Base-by-base conservation (phyloP, 306 rosid genomes). In the Lupinus albus region DNA sequence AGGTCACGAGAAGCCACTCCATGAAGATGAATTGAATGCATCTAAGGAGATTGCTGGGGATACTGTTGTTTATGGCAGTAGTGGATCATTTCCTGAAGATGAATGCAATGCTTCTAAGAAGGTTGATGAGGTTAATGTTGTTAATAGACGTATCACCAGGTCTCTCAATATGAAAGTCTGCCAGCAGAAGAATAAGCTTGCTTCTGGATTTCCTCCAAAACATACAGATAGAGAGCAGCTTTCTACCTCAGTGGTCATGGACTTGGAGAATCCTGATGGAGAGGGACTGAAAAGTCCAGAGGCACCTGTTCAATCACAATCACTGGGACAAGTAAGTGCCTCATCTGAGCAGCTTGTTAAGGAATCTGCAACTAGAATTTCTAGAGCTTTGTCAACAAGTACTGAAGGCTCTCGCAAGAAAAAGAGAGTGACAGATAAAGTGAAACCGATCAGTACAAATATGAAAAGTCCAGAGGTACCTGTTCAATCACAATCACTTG, bases 271-370 rank as follows among this genome's bases (percentile, higher is more conserved):
- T 56, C 59, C 46, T 48, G 69, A 69, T 18, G 73, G 28, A 39
- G 78, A 21, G 65, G 72, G 65, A 49, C 51, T n/a, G 46, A 55
- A 55, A 45, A 75, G 77, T 48, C 50, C 68, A 1, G 53, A 12
- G 25, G 61, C 72, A 51, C 72, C 85, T 8, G 9, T 44, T 71
- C 57, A 47, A 36, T 64, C 72, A 56, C 72, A 79, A 56, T 53
- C 80, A 25, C 46, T 18, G 33, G 61, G 68, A 47, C 61, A 68
- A 73, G 25, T 48, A 13, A 72, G 60, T 51, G 20, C 46, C n/a
- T 13, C 30, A 14, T 63, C 72, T 11, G 71, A 50, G 61, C 45
- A 67, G 36, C 54, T 70, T 25, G 18, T 33, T 49, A 57, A 51
- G 49, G 56, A 72, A 15, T 76, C 67, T 45, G 41, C 64, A 3